Evolutionary conservation across 768 basidiomycete genomes (phyloP), one percentile per base, ranked within the genome.

Genomic region (Psilocybe azurescens): DNA sequence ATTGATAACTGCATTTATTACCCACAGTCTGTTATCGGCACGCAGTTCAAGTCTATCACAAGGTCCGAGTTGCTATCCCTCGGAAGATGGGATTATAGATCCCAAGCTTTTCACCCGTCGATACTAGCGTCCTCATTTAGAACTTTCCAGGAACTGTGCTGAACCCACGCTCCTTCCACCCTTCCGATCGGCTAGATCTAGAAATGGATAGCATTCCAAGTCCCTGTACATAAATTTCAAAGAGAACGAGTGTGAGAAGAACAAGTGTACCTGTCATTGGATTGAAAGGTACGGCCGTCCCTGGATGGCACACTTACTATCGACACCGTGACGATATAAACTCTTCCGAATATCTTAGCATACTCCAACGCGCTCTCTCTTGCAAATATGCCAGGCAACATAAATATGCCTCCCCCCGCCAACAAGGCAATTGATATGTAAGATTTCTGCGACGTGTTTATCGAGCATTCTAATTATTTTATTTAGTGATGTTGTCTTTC

Each of bases 401-500:
- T 48, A n/a, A 57, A 57, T 46, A 57, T 41, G 53, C 53, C 53
- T 20, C 36, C 56, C 47, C 56, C 56, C 10, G 29, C 44, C 32
- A 20, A 29, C 18, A 13, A 57, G 56, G 1, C 14, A 14, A 20
- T 57, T 57, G 47, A 57, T 33, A 33, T 48, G 56, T 57, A 57
- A 47, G 56, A 57, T 57, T 57, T 57, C 30, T 30, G 44, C 24
- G 54, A 44, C 6, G 18, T 41, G 38, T 46, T 57, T 57, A 14
- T 57, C n/a, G 16, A n/a, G 20, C 39, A 29, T 29, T 16, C 24
- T 56, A 11, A 46, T 44, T 36, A 47, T 53, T 44, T 53, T 36
- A 41, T 24, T 24, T 41, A 64, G 63, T 47, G 63, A 64, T 47
- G 55, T 64, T 16, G 54, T 64, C 32, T 60, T 64, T 39, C 54